Percentiles rank a stretch among this genome's conserved stretches.
These are phyloP conservation scores for Coffea canephora DNA, from an alignment of 257 asterid genomes.

Conservation along the genomic window DNA sequence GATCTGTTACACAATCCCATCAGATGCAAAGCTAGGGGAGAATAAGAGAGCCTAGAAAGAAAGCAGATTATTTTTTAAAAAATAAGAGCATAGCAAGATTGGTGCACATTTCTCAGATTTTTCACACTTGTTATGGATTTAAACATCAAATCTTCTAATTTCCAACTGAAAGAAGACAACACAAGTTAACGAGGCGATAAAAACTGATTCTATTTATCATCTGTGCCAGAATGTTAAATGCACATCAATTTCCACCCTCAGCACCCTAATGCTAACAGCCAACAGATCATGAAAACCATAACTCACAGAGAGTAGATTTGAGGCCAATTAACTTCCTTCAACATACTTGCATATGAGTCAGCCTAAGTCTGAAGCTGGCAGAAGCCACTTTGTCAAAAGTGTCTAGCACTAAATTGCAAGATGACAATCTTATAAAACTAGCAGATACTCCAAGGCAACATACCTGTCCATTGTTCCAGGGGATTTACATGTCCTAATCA, in stretches of 20 bases:
- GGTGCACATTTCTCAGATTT: background rate
- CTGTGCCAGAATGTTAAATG: background rate
- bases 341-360: background rate
- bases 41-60: slow-evolving; percentile 3
- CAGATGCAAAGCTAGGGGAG: background rate
- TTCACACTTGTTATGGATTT: background rate
- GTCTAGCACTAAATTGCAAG: background rate
- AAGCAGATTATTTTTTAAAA: background rate
- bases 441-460: background rate
- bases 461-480: background rate
- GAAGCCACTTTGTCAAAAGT: background rate
- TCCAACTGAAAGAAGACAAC: slow-evolving; percentile 1
- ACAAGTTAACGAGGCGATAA: background rate
- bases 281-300: background rate
- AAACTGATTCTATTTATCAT: background rate
- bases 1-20: slow-evolving; percentile 42
- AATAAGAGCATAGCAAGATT: background rate
- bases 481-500: background rate
- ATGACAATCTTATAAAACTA: background rate
- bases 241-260: background rate
- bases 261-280: background rate
- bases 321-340: background rate
- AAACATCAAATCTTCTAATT: background rate
- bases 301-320: background rate
- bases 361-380: background rate